These are phyloP conservation scores for Arabis hirsuta DNA, from an alignment of 345 rosid species.

Conservation along the genomic window DNA sequence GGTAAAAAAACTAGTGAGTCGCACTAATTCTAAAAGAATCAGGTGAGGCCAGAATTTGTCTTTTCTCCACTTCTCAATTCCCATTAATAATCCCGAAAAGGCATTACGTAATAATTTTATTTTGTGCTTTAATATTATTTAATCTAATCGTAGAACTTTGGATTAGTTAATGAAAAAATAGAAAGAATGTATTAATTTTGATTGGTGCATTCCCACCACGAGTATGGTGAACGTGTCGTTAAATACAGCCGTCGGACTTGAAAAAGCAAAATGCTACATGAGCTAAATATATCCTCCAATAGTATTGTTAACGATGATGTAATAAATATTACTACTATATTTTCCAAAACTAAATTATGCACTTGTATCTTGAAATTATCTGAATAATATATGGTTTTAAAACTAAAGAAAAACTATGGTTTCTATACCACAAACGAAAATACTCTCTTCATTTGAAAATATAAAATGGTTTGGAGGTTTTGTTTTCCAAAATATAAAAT, in stretches of 20 bases:
- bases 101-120: constrained; percentile 39
- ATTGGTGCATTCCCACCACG: constrained; percentile 44
- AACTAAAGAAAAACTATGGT: no score
- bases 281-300: background rate
- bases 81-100: constrained; percentile 38
- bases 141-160: constrained; percentile 3
- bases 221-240: constrained; percentile 34
- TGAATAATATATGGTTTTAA: no score
- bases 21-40: constrained; percentile 34
- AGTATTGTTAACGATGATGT: background rate
- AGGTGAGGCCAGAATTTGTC: constrained; percentile 29
- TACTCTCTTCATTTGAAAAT: no score
- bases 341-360: background rate
- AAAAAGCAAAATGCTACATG: constrained; percentile 9
- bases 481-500: no score
- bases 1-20: constrained; percentile 31
- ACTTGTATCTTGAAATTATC: no score
- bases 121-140: background rate
- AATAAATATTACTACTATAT: background rate
- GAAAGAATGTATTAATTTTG: constrained; percentile 1
- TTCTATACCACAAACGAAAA: no score
- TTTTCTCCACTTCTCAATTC: constrained; percentile 40
- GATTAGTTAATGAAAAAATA: constrained; percentile 4
- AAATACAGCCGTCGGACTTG: constrained; percentile 32
- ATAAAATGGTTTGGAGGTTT: no score